A percentile compares a stretch with the other conserved stretches of the same genome.
These are phyloP conservation scores for Lanmaoa pseudosensibilis DNA, from an alignment of 768 basidiomycete genomes.

Conservation along the genomic window DNA sequence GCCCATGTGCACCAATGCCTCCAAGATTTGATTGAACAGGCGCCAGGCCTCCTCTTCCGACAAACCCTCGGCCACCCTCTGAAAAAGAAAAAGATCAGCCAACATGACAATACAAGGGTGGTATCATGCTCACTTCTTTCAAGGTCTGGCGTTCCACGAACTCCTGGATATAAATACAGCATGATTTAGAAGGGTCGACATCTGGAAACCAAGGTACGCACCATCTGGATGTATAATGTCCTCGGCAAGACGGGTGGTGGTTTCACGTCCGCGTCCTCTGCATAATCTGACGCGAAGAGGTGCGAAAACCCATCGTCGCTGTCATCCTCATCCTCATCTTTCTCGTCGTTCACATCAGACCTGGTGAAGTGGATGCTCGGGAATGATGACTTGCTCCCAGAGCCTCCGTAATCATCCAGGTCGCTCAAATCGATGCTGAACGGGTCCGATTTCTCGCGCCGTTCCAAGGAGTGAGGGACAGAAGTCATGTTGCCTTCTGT, in stretches of 20 bases:
- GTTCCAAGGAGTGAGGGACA: conserved; percentile 45
- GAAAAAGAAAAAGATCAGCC: not conserved
- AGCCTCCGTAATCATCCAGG: conserved; percentile 57
- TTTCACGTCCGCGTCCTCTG: conserved; percentile 34
- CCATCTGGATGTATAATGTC: conserved; percentile 95
- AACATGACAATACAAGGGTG: not conserved
- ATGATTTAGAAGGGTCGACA: not conserved
- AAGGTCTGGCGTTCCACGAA: conserved; percentile 91
- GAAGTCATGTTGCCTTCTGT: conserved; percentile 55
- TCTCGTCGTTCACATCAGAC: conserved; percentile 40
- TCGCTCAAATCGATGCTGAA: conserved; percentile 66
- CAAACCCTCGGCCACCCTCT: conserved; percentile 79
- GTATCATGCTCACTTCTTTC: conserved; percentile 56
- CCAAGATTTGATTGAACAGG: conserved; percentile 84
- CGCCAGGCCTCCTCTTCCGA: conserved; percentile 87
- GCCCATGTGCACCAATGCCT: conserved; percentile 89
- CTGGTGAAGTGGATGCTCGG: conserved; percentile 82
- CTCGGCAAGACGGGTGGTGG: conserved; percentile 38
- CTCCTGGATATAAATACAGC: conserved; percentile 48
- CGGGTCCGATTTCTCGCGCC: conserved; percentile 52
- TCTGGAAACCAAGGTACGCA: conserved; percentile 26
- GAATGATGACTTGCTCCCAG: conserved; percentile 58
- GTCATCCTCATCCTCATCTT: conserved; percentile 45
- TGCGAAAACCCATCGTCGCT: conserved; percentile 42
- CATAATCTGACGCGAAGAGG: conserved; percentile 36